Evolutionary conservation across 441 rosid species (phyloP), one percentile per base, ranked within the genome.

Genomic region (Gossypium laxum): DNA sequence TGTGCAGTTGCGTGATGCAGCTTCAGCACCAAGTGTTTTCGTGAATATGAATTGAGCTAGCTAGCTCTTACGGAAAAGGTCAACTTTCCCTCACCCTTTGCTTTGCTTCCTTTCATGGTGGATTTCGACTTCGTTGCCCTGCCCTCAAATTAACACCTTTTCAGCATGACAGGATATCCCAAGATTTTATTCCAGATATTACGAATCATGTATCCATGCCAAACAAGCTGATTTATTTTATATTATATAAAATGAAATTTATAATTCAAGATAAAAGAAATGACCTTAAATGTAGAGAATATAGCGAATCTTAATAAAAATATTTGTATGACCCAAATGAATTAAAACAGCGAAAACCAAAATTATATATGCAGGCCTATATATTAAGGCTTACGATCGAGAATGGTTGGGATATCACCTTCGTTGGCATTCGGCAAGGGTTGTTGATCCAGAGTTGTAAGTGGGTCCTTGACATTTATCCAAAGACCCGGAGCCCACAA

Each of bases 31-130:
- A 70, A 74, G 68, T 34, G 65, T 55, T 57, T 21, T 60, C 41
- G 15, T 45, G 52, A 48, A 66, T 76, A 52, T 52, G 48, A 4
- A 52, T 67, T 47, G 70, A 15, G 18, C 17, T 21, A 43, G 21
- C 26, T 10, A 15, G 67, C 26, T 43, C 34, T 51, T 30, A 52
- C 8, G 18, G 74, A 6, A 18, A 58, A 24, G 69, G 75, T 72
- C 75, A 78, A 76, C 76, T 59, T 19, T 19, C n/a, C 21, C 45
- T 21, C 67, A 14, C 54, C 57, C 55, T 22, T 56, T 74, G 61
- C 56, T 43, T 66, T 56, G 63, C 52, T 32, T 72, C 52, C 38
- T 26, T 63, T 43, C 11, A 11, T 43, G 52, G 51, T 8, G 57
- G 28, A 38, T 30, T 32, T 12, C 52, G 62, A n/a, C 58, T 18